Evolutionary conservation across 768 basidiomycete species (phyloP), one percentile per base, ranked within the genome.

Genomic region (Mrakia blollopis): DNA sequence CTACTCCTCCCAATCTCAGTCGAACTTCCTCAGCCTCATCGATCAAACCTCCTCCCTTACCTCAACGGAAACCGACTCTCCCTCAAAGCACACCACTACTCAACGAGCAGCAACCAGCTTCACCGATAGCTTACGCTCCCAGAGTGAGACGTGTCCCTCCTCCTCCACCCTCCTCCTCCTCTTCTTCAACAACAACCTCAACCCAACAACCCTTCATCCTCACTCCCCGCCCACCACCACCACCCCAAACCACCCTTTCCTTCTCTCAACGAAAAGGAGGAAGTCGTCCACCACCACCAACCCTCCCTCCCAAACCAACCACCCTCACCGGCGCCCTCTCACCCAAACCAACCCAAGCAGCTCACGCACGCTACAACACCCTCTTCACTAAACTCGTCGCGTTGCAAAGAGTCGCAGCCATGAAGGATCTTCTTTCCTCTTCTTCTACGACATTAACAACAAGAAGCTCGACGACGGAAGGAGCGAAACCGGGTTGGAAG

Each of bases 401-500:
- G 39, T 2, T 41, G 0, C 14, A 23, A 9, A 37, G 65, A n/a
- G 65, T 68, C 8, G 65, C 25, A 7, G 39, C 35, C 16, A 39
- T 68, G 37, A 18, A 68, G 32, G 35, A 14, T 6, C 2, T 63
- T 0, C 9, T 63, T 68, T 3, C 35, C 2, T 13, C 57, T 25
- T 25, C 57, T 1, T 7, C 23, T 28, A 5, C 57, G 28, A n/a
- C n/a, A n/a, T n/a, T n/a, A n/a, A n/a, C n/a, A n/a, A 4, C 50
- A 16, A 52, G 50, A 16, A 57, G 35, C 35, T 32, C 18, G 5
- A 2, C 25, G 3, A 10, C 35, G 65, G 65, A 25, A 44, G n/a
- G n/a, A n/a, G 10, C 44, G 65, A 37, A 37, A n/a, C 47, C 65
- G 25, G 65, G 65, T 16, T 68, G 65, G 65, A 68, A 41, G 39